Percentiles rank a stretch among this genome's conserved stretches.
phyloP scores from a whole-genome alignment of 2,329 filamentous ascomycete genomes.

The Penicillium sp. region DNA sequence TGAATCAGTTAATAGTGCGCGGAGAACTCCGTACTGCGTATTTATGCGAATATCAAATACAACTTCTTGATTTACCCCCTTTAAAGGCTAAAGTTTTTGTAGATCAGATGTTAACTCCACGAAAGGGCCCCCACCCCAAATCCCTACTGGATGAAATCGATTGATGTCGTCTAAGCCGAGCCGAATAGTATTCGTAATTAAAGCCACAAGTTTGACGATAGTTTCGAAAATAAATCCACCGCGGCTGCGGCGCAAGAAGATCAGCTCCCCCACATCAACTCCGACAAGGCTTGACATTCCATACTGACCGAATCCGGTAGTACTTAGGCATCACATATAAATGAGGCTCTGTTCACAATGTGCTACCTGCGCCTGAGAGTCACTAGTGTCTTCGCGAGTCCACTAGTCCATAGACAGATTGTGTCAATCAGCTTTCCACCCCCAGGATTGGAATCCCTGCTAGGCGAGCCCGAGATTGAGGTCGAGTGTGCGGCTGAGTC shows the following conservation, averaged over 20 bases:
- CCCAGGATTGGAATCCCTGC: background rate
- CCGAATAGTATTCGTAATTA: background rate
- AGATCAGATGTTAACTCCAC: background rate
- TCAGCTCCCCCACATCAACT: background rate
- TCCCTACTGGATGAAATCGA: background rate
- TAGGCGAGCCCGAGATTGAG: background rate
- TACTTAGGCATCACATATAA: background rate
- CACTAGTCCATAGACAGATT: constrained; percentile 2
- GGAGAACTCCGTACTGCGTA: too few species aligned
- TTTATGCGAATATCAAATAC: too few species aligned
- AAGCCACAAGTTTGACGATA: background rate
- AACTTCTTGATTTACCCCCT: background rate
- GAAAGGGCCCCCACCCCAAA: background rate
- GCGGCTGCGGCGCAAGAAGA: background rate
- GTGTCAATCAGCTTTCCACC: background rate
- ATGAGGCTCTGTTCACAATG: constrained; percentile 9
- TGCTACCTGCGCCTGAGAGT: constrained; percentile 5
- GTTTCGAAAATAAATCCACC: background rate
- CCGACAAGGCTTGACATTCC: background rate
- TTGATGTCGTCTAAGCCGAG: background rate
- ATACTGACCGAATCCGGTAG: background rate
- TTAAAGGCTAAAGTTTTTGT: background rate
- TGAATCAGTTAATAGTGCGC: too few species aligned
- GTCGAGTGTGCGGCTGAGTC: background rate
- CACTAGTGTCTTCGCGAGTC: constrained; percentile 7